Evolutionary conservation across 2,329 filamentous ascomycete species (phyloP), one percentile per base, ranked within the genome.

Genomic region (Claviceps digitariae): DNA sequence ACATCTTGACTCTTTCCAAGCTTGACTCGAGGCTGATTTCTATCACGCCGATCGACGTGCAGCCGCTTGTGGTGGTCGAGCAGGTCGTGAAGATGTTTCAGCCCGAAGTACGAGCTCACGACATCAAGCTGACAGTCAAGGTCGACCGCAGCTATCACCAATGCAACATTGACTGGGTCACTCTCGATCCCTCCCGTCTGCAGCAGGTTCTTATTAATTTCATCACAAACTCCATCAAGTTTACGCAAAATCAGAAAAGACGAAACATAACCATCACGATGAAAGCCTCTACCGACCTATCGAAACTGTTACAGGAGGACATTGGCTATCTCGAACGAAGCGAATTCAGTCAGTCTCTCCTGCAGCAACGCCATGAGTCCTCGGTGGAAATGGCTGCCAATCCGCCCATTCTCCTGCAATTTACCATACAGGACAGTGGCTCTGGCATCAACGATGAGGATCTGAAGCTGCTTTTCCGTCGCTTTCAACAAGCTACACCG

Each of bases 61-160:
- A 86, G 60, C 84, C 84, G 45, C 44, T 52, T 0, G 67, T 86
- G 17, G 79, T 87, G 7, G 81, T 87, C 4, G 78, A 84, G 57
- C 74, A 81, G 44, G 83, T 83, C 1, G 67, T 88, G 48, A 87
- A 86, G 64, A 88, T 90, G 81, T 89, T 89, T 60, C 84, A 89
- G 66, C 76, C 83, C 12, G 86, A 90, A 63, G 68, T 90, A 10
- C 75, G 79, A 48, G 82, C 82, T 9, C 84, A 86, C 53, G 80
- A 82, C 43, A 90, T 90, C 55, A 74, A 79, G 50, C 79, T 88
- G 66, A 75, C 81, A 34, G 85, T 89, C 58, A 72, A 75, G 2
- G 76, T 90, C 45, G 81, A 86, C 59, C 74, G 82, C 48, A 82
- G 82, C 0, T 88, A 85, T 63, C 71, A 77, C 10, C 72, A 78